Base-by-base conservation (phyloP, 1,284 basidiomycete species). In the Heliocybe sulcata region DNA sequence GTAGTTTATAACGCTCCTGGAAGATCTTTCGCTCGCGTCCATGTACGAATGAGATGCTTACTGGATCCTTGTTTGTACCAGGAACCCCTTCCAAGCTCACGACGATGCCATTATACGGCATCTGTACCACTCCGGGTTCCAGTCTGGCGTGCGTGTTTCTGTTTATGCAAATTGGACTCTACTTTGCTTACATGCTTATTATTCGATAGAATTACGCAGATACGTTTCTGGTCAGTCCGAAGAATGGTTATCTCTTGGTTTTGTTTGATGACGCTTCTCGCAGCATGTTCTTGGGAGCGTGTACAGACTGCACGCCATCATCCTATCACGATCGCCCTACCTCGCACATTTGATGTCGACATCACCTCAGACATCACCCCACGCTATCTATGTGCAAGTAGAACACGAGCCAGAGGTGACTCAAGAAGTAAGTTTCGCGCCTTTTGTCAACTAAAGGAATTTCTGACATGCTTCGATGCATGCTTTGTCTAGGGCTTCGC, bases 331-430 rank as follows among this genome's bases (percentile, higher is more conserved):
- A 55, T 92, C 90, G 35, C 91, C 92, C 47, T 91, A 83, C 70
- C 80, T 94, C 63, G 87, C 85, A 45, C 90, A 92, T 67, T 74
- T 92, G 61, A 89, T 94, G 83, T 84, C 85, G 59, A 83, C 88
- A 60, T 79, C 87, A 57, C 78, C 83, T 57, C 79, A 76, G 69
- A 56, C 81, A 65, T 76, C 75, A 59, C 81, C 79, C 20, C 81
- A 82, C 58, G 74, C 77, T 57, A 81, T 94, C 60, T 87, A 85
- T 66, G 81, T 93, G 55, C 78, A 83, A 58, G 73, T 93, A 60
- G 83, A 87, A 59, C 82, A 86, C 60, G 85, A 87, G 60, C 87
- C 85, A 56, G 85, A 90, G 69, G 82, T 94, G 57, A 90, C 88
- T 23, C 81, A 85, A 65, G 89, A 93, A 77, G 91, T 91, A 69